Base-by-base conservation (phyloP, 2,329 filamentous ascomycete genomes). In the Epichloe hybrida region DNA sequence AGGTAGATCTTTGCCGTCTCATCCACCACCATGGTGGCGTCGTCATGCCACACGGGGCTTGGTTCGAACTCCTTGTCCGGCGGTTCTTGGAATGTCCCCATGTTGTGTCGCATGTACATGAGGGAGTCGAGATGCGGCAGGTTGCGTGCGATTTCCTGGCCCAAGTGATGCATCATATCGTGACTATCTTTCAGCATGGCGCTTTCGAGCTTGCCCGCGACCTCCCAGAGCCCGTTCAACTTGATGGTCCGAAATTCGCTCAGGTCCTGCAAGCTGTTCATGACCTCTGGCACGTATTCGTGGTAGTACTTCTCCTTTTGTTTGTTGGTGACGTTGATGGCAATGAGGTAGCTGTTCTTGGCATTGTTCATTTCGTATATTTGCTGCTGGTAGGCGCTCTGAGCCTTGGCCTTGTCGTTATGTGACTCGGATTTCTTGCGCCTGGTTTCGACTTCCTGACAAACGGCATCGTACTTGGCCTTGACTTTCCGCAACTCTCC, bases 271-370 rank as follows among this genome's bases (percentile, higher is more conserved):
- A 98, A 70, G 59, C 90, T 90, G 69, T 97, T 88, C 64, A 98
- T 77, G 52, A 97, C 71, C 63, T 97, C 93, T 8, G 93, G 93
- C 20, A 98, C 77, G 66, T 97, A 97, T 66, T 96, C 89, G 64
- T 97, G 85, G 63, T 95, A 98, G 72, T 97, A 97, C 63, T 84
- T 88, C 64, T 96, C 89, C 72, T 97, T 98, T 62, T 95, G 84
- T 71, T 93, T 95, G 69, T 98, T 98, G 36, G 90, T 94, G 52
- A 97, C 88, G 64, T 95, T 95, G 71, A 98, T 95, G 54, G 82
- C 79, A 61, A 98, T 95, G 54, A 98, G 72, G 64, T 98, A 98
- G n/a, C 86, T 89, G 66, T 98, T 98, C 74, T 98, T 98, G 66
- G 85, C 79, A 64, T 98, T 98, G 69, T 93, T 87, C 93, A 97